Evolutionary conservation across 2,329 filamentous ascomycete species (phyloP).

Genomic region (Paecilomyces sp.): DNA sequence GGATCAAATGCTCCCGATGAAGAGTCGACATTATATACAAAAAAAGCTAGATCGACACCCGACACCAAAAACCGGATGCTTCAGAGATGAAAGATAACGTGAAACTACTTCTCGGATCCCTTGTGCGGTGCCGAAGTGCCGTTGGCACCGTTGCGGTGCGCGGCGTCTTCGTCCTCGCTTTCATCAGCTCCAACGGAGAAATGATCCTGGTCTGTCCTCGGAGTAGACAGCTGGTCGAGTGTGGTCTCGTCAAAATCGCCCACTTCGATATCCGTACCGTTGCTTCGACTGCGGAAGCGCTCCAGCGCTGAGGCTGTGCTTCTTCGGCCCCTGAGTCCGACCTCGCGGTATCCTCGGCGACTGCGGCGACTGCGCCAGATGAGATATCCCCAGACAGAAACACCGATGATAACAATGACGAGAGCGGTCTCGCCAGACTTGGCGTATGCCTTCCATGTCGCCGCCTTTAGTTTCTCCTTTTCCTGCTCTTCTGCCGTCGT

Average conservation of each 20-base stretch:
- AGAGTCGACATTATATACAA: background rate
- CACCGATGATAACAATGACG: constrained; percentile 69
- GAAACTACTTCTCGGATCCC: background rate
- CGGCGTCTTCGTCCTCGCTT: background rate
- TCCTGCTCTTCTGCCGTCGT: constrained; percentile 61
- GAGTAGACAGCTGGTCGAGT: constrained; percentile 43
- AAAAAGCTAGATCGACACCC: background rate
- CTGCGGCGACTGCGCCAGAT: constrained; percentile 51
- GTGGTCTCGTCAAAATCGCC: constrained; percentile 57
- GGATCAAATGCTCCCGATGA: background rate
- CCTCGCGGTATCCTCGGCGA: constrained; percentile 36
- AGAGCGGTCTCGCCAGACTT: constrained; percentile 81
- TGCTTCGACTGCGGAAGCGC: constrained; percentile 39
- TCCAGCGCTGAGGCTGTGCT: constrained; percentile 28
- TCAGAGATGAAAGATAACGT: background rate
- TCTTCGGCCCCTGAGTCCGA: constrained; percentile 36
- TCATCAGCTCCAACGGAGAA: background rate
- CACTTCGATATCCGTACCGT: constrained; percentile 49
- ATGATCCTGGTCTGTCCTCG: background rate
- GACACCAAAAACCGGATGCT: background rate
- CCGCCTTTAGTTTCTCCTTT: constrained; percentile 68
- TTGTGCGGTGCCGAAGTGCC: background rate
- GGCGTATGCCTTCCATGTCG: constrained; percentile 83
- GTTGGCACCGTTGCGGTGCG: background rate
- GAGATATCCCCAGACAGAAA: constrained; percentile 66